Base-by-base conservation (phyloP, 116 monocot species). In the Papilionanthe hybrid region DNA sequence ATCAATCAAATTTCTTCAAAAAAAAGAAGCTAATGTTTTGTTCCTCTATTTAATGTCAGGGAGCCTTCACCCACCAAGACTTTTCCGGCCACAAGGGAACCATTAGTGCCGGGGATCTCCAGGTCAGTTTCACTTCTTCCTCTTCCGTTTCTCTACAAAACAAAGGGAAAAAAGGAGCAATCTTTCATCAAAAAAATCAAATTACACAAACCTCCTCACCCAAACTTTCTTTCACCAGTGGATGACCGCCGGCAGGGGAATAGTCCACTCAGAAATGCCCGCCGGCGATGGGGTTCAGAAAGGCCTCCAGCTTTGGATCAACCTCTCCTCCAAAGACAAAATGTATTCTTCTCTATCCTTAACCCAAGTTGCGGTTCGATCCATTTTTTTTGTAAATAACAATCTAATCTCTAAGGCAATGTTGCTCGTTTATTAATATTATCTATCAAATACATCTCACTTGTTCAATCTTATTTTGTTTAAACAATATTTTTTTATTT, bases 241-340 rank as follows among this genome's bases (percentile, higher is more conserved):
- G 94, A 92, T 94, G 94, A 92, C 92, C 2, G 94, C 92, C 19
- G 94, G 94, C 29, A 84, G 90, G 49, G 94, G 94, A 72, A 94
- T 94, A 74, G 73, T 94, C 58, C 94, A 94, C 82, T 92, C 94
- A 0, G 94, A 94, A 76, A 90, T 90, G 90, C 94, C 94, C 1
- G 87, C 78, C 7, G 87, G 66, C 0, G 87, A 90, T 0, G 94
- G 92, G 30, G 78, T 82, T 37, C 83, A 90, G 13, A 85, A 72
- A 19, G 94, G 94, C 32, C 79, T 94, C 66, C 94, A 94, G 67
- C 92, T 94, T 47, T 94, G 94, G 94, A 86, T 94, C 87, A 94
- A 94, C 50, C 94, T 94, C 81, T 88, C 92, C 69, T 90, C 92
- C 86, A 92, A 89, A 82, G 86, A 94, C 20, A 94, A 94, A 81